Percentiles rank a stretch among this genome's conserved stretches.
These are phyloP conservation scores for Colletotrichum sp. DNA, from an alignment of 2,329 filamentous ascomycete species.

Conservation along the genomic window DNA sequence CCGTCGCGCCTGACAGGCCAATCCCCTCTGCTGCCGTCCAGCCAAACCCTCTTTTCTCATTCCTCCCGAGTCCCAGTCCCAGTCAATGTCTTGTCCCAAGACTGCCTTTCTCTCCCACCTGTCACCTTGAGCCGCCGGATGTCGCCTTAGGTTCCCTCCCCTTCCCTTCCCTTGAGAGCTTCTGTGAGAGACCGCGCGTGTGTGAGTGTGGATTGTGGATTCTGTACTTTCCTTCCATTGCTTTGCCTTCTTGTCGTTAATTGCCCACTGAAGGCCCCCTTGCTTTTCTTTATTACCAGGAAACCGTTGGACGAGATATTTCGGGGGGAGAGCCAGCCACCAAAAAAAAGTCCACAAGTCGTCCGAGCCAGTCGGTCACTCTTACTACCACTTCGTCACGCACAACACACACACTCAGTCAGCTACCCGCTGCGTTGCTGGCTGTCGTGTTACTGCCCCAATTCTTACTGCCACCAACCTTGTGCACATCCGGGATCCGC, in stretches of 20 bases:
- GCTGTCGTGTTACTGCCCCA: constrained; percentile 4
- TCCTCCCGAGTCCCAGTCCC: background rate
- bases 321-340: constrained; percentile 11
- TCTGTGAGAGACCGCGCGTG: background rate
- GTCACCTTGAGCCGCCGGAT: background rate
- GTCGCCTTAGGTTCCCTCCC: background rate
- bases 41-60: constrained; percentile 3
- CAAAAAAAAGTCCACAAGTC: background rate
- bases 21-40: constrained; percentile 12
- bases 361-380: background rate
- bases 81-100: background rate
- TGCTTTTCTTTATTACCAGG: constrained; percentile 4
- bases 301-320: constrained; percentile 12
- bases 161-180: background rate
- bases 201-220: background rate
- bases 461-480: constrained; percentile 14
- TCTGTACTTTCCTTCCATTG: background rate
- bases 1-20: constrained; percentile 17
- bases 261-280: background rate
- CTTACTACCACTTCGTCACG: background rate
- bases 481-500: constrained; percentile 18
- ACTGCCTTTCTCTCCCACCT: background rate
- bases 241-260: background rate
- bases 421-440: background rate
- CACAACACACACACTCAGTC: background rate